Conservation (phyloP, 2,329 filamentous ascomycete species). For the Plectosphaerella sp. region DNA sequence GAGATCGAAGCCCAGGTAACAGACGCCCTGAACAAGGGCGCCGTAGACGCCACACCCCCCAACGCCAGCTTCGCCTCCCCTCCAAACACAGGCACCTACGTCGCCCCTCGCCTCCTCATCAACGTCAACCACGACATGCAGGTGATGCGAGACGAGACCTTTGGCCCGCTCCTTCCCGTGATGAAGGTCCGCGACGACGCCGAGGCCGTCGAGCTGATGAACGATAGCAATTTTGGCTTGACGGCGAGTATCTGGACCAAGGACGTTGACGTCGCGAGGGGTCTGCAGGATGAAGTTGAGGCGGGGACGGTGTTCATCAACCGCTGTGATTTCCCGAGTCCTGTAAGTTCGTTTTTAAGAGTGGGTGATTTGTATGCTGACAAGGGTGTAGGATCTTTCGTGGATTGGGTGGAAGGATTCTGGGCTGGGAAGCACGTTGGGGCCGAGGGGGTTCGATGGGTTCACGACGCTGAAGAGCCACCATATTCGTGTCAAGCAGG, state of each 20-base stretch:
- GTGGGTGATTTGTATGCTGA: slow-evolving; percentile 41
- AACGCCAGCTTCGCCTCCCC: slow-evolving; percentile 56
- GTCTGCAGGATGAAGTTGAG: slow-evolving; percentile 74
- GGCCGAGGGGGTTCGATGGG: slow-evolving; percentile 86
- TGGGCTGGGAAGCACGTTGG: slow-evolving; percentile 86
- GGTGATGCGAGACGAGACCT: slow-evolving; percentile 91
- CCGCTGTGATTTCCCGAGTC: slow-evolving; percentile 83
- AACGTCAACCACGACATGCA: slow-evolving; percentile 76
- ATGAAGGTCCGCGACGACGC: slow-evolving; percentile 78
- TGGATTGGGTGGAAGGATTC: slow-evolving; percentile 98
- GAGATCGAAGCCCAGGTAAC: slow-evolving; percentile 57
- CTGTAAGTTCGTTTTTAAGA: slow-evolving; percentile 41
- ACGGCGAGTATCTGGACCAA: slow-evolving; percentile 97
- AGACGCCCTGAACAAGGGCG: slow-evolving; percentile 62
- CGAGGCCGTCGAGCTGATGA: slow-evolving; percentile 83
- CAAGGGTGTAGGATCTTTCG: slow-evolving; percentile 61
- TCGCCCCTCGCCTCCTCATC: slow-evolving; percentile 72
- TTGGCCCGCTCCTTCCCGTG: slow-evolving; percentile 88
- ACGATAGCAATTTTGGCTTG: slow-evolving; percentile 88
- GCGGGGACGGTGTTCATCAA: slow-evolving; percentile 96
- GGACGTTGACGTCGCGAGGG: slow-evolving; percentile 68
- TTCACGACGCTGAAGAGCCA: slow-evolving; percentile 95
- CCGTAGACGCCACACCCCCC: slow-evolving; percentile 59
- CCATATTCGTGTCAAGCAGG: slow-evolving; percentile 51
- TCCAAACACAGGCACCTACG: slow-evolving; percentile 55